Base-by-base conservation (phyloP, 2,329 filamentous ascomycete genomes). In the Graphilbum fragrans region DNA sequence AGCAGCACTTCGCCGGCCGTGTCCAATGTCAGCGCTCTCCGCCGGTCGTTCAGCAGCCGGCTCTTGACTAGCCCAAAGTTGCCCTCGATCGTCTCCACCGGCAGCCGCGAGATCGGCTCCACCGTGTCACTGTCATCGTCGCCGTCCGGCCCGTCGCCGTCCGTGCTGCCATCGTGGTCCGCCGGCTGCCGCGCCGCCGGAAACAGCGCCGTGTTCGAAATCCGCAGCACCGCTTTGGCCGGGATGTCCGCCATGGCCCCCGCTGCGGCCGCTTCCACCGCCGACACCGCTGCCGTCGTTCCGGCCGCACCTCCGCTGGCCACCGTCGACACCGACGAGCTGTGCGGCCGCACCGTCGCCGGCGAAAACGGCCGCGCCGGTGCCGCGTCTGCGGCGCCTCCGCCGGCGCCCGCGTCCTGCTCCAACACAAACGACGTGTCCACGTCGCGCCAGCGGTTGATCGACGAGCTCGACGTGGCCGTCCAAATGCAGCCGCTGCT, bases 11-110 rank as follows among this genome's bases (percentile, higher is more conserved):
- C 92, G 16, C 92, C 92, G 1, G 90, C 88, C 3, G 92, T 95
- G 59, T 98, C 92, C 40, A 94, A 66, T 0, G 92, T 98, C 49
- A 98, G 66, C 4, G 93, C 88, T 45, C 87, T 76, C 55, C 85
- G 82, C 50, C 90, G 75, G 57, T 98, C 90, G 58, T 94, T 96
- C 46, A 98, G 69, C 51, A 96, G 72, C 52, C 82, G 80, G 58
- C 95, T 85, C 60, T 96, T 98, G 46, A 96, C 86, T 41, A 98
- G 65, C 10, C 92, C 92, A 61, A 94, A 90, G 54, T 95, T 88
- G 1, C 92, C 92, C 60, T 95, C 87, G 37, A 98, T 92, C 0
- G 83, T 86, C 57, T 90, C 85, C 48, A 80, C 76, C 2, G 82
- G 82, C 41, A 80, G 58, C 40, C 77, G 67, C 51, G 83, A 73